phyloP scores from a whole-genome alignment of 257 asterid species.

The Rauvolfia tetraphylla region DNA sequence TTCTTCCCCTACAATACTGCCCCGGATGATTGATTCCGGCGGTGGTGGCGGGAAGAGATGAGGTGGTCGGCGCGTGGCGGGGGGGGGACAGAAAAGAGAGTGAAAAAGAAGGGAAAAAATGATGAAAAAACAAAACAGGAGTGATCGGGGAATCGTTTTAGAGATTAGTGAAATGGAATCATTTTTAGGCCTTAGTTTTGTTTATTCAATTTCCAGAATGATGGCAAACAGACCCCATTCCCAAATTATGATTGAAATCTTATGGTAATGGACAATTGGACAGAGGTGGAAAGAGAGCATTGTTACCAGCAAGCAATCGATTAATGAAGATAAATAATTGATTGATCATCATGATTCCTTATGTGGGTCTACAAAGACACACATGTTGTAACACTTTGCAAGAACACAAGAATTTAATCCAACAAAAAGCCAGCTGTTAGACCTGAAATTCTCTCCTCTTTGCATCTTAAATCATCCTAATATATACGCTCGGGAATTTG shows the following conservation, averaged over 20 bases:
- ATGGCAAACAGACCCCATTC: background rate
- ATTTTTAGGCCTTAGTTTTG: background rate
- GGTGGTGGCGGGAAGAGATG: background rate
- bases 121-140: background rate
- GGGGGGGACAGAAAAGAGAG: background rate
- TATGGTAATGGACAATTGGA: background rate
- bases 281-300: background rate
- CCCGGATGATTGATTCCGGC: background rate
- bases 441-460: background rate
- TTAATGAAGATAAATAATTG: too few relatives aligned
- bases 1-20: conserved; percentile 5
- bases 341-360: background rate
- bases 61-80: background rate
- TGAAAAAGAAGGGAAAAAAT: background rate
- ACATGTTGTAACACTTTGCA: background rate
- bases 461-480: background rate
- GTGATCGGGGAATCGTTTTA: background rate
- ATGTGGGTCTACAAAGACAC: background rate
- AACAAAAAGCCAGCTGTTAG: background rate
- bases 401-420: background rate
- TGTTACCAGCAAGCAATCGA: background rate
- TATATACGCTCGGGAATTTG: too few relatives aligned
- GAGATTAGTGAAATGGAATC: background rate
- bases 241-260: background rate
- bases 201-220: background rate